Evolutionary conservation across 805 yeast species (phyloP), one percentile per base, ranked within the genome.

Genomic region (Scheffersomyces coipomensis): DNA sequence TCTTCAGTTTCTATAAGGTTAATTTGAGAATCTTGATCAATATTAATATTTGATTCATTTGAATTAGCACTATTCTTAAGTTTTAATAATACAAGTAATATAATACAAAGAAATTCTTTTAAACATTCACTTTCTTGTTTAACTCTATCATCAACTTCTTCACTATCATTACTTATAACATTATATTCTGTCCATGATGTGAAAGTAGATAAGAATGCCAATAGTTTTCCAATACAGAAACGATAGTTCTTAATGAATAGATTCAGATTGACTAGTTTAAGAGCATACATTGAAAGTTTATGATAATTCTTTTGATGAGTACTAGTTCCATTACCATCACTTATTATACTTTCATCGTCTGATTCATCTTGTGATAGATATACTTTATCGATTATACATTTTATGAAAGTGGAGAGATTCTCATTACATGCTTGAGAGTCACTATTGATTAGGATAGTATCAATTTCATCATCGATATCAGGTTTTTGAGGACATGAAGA

Each of bases 371-470:
- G 22, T n/a, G 22, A 25, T 21, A 35, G 30, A 43, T 55, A 58
- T 11, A 62, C 47, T 16, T 55, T 53, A 42, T 69, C 73, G 5
- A 62, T 53, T 3, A 64, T 57, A 19, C 52, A 34, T 49, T 69
- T 67, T 39, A 69, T 43, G 40, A 46, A 64, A 3, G 49, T 42
- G 1, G 69, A 64, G 13, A 69, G 49, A 48, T 66, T 67, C 39
- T 61, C 54, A 48, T 69, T 69, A 44, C 71, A 64, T 44, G 61
- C 75, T 4, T 44, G 43, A 8, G 71, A 49, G 39, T 69, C 75
- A 40, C 73, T 66, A 27, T 60, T 61, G 35, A 67, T 51, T 10
- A 68, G 49, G 10, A 42, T 32, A 7, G 42, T 33, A 6, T 39
- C 35, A 22, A 47, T 16, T 24, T 37, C 42, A 12, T 43, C 47